These are phyloP conservation scores for Aspergillus ibericus DNA, from an alignment of 2,329 filamentous ascomycete genomes.

Conservation along the genomic window DNA sequence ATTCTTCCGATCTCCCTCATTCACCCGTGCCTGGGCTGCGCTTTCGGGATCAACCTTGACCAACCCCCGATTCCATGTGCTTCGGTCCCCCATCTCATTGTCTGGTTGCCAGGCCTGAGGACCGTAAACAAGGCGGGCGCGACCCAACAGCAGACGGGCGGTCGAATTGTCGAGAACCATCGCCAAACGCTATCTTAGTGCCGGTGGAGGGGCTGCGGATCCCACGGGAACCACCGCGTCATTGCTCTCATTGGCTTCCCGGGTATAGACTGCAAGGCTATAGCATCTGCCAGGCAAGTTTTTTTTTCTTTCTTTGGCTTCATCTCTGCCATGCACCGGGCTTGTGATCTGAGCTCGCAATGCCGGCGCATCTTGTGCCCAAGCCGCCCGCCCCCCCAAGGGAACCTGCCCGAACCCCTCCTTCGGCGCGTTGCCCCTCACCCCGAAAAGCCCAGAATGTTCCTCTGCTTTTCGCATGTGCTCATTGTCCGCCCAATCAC, in stretches of 20 bases:
- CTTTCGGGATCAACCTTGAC: not conserved
- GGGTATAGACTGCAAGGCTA: not conserved
- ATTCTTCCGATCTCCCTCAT: not conserved
- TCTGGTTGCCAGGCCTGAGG: not conserved
- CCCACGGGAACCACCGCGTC: conserved; percentile 12
- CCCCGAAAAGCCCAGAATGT: conserved; percentile 20
- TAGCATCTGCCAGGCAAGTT: conserved; percentile 6
- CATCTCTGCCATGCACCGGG: not conserved
- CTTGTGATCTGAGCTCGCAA: conserved; percentile 3
- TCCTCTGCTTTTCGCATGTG: conserved; percentile 14
- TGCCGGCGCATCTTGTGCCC: not conserved
- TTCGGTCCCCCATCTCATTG: not conserved
- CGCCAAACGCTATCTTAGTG: conserved; percentile 13
- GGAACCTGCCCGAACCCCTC: conserved; percentile 5
- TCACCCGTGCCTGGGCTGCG: not conserved
- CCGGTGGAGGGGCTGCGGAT: conserved; percentile 14
- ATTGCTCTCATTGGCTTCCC: conserved; percentile 5
- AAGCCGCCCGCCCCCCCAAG: conserved; percentile 1
- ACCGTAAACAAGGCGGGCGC: not conserved
- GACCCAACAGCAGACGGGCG: not conserved
- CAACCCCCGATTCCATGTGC: conserved; percentile 6
- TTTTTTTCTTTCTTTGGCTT: conserved; percentile 1
- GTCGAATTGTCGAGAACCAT: conserved; percentile 13
- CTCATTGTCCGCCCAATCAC: conserved; percentile 15
- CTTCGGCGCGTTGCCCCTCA: not conserved